These are phyloP conservation scores for Eucalyptus decipiens DNA, from an alignment of 345 rosid genomes.

Conservation along the genomic window DNA sequence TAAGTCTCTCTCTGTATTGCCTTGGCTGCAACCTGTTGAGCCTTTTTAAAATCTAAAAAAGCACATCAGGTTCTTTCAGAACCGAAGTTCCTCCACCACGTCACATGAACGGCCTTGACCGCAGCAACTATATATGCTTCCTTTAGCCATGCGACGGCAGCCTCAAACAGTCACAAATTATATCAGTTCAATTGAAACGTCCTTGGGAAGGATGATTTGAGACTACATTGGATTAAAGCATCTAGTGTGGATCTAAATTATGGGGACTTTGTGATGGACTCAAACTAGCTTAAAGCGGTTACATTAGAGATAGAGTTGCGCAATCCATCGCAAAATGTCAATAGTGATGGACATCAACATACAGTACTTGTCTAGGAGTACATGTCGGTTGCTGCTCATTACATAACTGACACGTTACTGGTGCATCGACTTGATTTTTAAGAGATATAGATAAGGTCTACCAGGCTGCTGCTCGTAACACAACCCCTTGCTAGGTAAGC, in stretches of 20 bases:
- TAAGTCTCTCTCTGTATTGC: not conserved
- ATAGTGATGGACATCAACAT: not conserved
- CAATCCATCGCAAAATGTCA: not conserved
- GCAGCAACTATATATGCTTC: not conserved
- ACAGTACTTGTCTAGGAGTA: not conserved
- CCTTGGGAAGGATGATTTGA: not conserved
- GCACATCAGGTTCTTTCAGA: not conserved
- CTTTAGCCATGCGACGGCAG: not conserved
- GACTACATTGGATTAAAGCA: not conserved
- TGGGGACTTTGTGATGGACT: not conserved
- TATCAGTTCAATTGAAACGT: not conserved
- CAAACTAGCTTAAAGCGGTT: not conserved
- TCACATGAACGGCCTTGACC: not conserved
- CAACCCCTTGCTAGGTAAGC: not conserved
- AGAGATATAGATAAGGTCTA: not conserved
- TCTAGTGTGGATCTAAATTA: not conserved
- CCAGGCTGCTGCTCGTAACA: not conserved
- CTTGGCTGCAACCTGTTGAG: not conserved
- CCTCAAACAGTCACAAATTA: not conserved
- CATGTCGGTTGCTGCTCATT: not conserved
- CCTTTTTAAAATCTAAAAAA: not conserved
- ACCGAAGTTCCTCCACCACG: not conserved
- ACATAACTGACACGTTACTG: not conserved
- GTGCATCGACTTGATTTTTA: not conserved
- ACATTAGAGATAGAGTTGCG: not conserved